These are phyloP conservation scores for Pisolithus orientalis DNA, from an alignment of 768 basidiomycete species.

Conservation along the genomic window DNA sequence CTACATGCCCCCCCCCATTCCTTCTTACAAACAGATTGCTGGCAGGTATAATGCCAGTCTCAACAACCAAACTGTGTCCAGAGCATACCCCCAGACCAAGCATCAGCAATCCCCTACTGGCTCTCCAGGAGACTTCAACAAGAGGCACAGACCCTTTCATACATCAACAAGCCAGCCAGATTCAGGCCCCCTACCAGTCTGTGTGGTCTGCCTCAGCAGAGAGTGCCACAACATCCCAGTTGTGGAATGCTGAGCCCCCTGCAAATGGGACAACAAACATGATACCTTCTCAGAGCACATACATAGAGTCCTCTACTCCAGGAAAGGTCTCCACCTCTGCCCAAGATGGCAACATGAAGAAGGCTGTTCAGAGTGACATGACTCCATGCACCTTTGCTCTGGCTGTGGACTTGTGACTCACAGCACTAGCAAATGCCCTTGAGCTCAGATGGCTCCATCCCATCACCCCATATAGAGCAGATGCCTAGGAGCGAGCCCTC, in stretches of 20 bases:
- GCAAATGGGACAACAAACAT: neutral
- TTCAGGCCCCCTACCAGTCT: neutral
- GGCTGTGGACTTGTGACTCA: neutral
- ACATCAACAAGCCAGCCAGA: no score
- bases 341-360: neutral
- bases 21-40: no score
- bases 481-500: neutral
- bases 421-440: slow-evolving; percentile 4
- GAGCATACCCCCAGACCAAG: no score
- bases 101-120: no score
- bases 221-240: neutral
- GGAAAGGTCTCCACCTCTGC: neutral
- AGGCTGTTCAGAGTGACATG: neutral
- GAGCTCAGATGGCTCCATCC: neutral
- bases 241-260: neutral
- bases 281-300: neutral
- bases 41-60: no score
- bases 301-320: neutral
- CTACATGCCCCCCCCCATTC: no score
- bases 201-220: neutral
- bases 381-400: neutral
- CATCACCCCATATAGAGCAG: slow-evolving; percentile 5
- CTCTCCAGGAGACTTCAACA: no score
- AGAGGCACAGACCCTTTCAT: no score
- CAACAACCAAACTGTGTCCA: no score